Conservation (phyloP, 352 stramenopile genomes). For the Phytophthora parvispora region DNA sequence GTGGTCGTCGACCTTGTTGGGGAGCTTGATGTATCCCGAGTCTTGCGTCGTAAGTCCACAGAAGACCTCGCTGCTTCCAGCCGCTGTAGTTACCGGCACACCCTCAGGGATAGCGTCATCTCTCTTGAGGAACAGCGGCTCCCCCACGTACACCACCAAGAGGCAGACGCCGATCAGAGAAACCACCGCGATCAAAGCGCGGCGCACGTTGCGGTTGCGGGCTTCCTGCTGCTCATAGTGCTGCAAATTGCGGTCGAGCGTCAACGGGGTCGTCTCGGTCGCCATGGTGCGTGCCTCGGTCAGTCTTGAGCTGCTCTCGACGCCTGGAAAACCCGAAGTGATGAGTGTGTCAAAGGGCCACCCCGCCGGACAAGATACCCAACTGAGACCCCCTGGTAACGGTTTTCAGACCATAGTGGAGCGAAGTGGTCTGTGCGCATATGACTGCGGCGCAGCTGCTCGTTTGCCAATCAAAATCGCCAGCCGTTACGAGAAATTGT, state of each 20-base stretch:
- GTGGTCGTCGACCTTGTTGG: conserved; percentile 75
- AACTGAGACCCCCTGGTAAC: conserved; percentile 23
- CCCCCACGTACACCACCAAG: conserved; percentile 23
- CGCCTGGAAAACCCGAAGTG: conserved; percentile 18
- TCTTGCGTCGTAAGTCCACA: conserved; percentile 68
- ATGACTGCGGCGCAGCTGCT: conserved; percentile 22
- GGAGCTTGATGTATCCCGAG: conserved; percentile 65
- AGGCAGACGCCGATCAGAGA: conserved; percentile 27
- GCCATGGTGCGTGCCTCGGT: conserved; percentile 14
- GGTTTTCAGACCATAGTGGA: conserved; percentile 19
- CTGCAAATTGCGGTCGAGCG: conserved; percentile 19
- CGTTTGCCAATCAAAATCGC: conserved; percentile 28
- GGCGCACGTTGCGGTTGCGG: conserved; percentile 32
- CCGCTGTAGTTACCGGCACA: conserved; percentile 7
- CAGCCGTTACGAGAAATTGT: conserved; percentile 15
- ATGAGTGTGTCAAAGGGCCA: conserved; percentile 16
- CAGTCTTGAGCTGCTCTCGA: not conserved
- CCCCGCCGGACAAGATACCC: conserved; percentile 7
- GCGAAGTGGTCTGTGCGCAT: not conserved
- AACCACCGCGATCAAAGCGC: conserved; percentile 20
- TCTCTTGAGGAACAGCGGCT: conserved; percentile 18
- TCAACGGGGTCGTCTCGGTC: conserved; percentile 36
- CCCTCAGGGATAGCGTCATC: conserved; percentile 9
- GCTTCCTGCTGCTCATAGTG: conserved; percentile 26
- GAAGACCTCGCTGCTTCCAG: conserved; percentile 37